phyloP scores from a whole-genome alignment of 2,329 filamentous ascomycete species.

The Colletotrichum sp. region DNA sequence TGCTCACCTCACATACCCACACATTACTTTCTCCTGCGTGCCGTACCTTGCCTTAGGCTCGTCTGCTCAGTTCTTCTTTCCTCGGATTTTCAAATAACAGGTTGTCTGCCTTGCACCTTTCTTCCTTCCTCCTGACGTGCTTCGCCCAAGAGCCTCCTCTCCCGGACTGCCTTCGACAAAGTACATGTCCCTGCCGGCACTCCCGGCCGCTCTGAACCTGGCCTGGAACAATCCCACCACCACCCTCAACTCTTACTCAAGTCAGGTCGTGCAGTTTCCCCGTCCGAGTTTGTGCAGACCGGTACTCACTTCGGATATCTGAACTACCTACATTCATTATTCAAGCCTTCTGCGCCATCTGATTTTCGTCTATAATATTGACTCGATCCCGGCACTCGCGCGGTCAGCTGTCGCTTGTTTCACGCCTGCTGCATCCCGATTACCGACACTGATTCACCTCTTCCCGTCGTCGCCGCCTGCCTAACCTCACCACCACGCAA shows the following conservation, averaged over 20 bases:
- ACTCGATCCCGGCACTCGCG: neutral
- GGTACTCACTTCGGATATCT: neutral
- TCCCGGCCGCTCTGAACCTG: neutral
- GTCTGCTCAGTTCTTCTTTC: neutral
- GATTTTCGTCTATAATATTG: neutral
- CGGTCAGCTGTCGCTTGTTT: neutral
- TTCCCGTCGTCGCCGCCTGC: neutral
- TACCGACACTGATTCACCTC: neutral
- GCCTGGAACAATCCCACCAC: neutral
- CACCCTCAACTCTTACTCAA: neutral
- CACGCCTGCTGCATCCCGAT: neutral
- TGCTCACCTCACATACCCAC: neutral
- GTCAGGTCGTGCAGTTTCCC: neutral
- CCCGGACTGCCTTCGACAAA: neutral
- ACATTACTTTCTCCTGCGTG: neutral
- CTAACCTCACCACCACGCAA: neutral
- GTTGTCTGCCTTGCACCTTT: neutral
- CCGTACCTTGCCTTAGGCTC: neutral
- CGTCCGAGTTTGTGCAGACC: conserved; percentile 8
- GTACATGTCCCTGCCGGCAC: neutral
- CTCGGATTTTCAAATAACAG: neutral
- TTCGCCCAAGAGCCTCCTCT: neutral
- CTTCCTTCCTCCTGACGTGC: neutral
- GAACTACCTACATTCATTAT: neutral
- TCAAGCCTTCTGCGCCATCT: neutral